Base-by-base conservation (phyloP, 1,284 basidiomycete species). In the Puccinia triticina region DNA sequence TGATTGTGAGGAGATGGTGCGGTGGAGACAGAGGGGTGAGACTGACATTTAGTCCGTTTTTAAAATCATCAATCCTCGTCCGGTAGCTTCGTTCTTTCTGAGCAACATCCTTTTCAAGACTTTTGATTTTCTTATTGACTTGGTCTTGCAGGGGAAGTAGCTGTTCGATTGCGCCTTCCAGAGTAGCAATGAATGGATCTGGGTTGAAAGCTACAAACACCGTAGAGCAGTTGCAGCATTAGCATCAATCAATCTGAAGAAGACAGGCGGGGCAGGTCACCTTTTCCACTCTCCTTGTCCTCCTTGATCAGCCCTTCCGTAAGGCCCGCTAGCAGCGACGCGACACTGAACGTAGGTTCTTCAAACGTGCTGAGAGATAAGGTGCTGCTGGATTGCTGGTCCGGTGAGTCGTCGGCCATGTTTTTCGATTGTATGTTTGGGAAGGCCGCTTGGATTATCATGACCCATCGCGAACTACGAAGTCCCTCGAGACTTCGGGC, bases 281-380 rank as follows among this genome's bases (percentile, higher is more conserved):
- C 81, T 82, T 69, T 82, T 46, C 81, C 81, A 40, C 81, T 82
- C 40, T 76, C 23, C 34, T 72, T 82, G 43, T 82, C 74, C 26
- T 77, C 71, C 40, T 82, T 82, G 50, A 82, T 82, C 2, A 82
- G 66, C 18, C 73, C 81, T 76, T 82, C 73, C 14, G 81, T 82
- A 29, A 82, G 50, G 29, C 64, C 73, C n/a, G 81, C 81, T 14
- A 82, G 21, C 4, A 82, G 73, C 21, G 73, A 66, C 10, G 81
- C 59, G 16, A 82, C 81, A 34, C 73, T 69, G 50, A 82, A 82
- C 29, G 74, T 69, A 12, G 81, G 81, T 34, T 82, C 57, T 57
- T 77, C 74, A 34, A 82, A 82, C 34, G 74, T 82, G 43, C 67
- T 66, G 50, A 77, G 50, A 7, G 59, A 67, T n/a, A 82, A 64